These are phyloP conservation scores for Cucumis melo DNA, from an alignment of 306 rosid genomes.

Conservation along the genomic window DNA sequence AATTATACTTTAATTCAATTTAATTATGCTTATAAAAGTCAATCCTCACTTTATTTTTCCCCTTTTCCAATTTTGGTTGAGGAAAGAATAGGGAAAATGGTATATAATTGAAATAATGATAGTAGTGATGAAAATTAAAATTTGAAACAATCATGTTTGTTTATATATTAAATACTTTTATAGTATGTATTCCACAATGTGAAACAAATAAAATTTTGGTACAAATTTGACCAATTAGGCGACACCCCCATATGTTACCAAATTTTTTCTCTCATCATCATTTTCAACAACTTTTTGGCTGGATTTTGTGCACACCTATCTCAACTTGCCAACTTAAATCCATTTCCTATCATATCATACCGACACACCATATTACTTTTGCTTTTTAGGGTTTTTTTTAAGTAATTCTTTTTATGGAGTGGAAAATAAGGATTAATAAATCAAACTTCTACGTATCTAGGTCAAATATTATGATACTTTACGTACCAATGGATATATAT, in stretches of 20 bases:
- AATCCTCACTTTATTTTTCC: neutral
- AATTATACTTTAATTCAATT: neutral
- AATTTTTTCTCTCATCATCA: neutral
- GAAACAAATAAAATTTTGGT: neutral
- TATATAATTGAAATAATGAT: neutral
- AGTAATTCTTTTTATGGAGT: neutral
- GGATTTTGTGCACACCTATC: neutral
- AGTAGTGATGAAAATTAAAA: neutral
- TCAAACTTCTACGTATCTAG: too few relatives aligned
- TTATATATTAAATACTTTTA: too few relatives aligned
- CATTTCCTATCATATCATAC: neutral
- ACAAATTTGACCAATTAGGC: neutral
- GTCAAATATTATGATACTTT: too few relatives aligned
- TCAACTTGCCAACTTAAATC: neutral
- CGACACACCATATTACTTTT: neutral
- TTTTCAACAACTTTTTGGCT: neutral
- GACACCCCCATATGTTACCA: neutral
- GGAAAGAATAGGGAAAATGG: neutral
- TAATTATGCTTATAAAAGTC: neutral
- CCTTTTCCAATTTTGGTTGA: neutral
- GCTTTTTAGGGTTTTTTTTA: neutral
- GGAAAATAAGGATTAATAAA: neutral
- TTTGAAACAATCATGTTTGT: neutral
- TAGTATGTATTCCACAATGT: neutral
- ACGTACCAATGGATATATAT: too few relatives aligned